Percentiles rank a stretch among this genome's conserved stretches.
These are phyloP conservation scores for Acanthamoeba royreba DNA, from an alignment of 208 protist genomes.

Conservation along the genomic window DNA sequence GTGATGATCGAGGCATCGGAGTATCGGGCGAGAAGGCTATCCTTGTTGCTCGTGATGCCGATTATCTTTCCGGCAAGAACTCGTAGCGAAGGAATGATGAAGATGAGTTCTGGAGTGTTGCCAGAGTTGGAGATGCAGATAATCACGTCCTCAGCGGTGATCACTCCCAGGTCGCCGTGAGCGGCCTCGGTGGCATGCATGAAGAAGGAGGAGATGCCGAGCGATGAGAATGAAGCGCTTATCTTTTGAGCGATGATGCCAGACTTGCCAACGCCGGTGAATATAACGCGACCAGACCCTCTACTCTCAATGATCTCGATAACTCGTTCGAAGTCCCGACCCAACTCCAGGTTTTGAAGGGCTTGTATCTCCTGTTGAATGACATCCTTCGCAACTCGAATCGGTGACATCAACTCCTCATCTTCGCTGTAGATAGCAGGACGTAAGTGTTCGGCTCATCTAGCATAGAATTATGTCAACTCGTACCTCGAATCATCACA, in stretches of 20 bases:
- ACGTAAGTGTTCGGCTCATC: not conserved
- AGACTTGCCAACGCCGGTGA: constrained; percentile 8
- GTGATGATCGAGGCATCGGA: constrained; percentile 17
- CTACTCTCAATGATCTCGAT: constrained; percentile 24
- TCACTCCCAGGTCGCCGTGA: constrained; percentile 27
- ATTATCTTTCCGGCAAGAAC: not conserved
- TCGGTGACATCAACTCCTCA: not conserved
- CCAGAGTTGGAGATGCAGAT: not conserved
- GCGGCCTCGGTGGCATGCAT: constrained; percentile 33
- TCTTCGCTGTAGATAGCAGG: not conserved
- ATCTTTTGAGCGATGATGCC: constrained; percentile 26
- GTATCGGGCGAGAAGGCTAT: not conserved
- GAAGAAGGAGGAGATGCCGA: constrained; percentile 21
- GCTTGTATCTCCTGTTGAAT: not conserved
- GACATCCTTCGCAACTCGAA: not conserved
- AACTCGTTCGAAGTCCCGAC: not conserved
- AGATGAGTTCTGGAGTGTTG: not conserved
- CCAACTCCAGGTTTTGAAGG: not conserved
- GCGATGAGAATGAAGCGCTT: not conserved
- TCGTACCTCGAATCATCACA: not conserved
- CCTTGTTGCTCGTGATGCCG: not conserved
- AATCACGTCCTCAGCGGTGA: constrained; percentile 12
- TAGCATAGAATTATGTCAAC: no score
- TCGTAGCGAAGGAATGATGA: not conserved
- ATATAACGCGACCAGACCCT: not conserved